Percentiles rank a stretch among this genome's conserved stretches.
These are phyloP conservation scores for Clitoria ternatea DNA, from an alignment of 306 rosid species.

Conservation along the genomic window DNA sequence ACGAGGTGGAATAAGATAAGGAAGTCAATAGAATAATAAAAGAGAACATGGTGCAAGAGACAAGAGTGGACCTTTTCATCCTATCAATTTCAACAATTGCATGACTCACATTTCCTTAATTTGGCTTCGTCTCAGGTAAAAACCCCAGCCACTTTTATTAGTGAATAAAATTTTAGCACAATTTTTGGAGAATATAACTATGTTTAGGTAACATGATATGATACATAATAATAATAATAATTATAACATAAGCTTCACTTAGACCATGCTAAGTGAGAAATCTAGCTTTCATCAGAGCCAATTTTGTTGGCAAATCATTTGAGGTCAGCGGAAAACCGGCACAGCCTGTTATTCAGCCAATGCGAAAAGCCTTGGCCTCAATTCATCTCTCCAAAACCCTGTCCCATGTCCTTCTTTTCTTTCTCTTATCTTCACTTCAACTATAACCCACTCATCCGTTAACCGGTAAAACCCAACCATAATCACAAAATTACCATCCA, in stretches of 20 bases:
- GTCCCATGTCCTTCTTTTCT: background rate
- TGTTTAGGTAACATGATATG: background rate
- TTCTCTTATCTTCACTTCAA: slow-evolving; percentile 39
- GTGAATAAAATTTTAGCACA: background rate
- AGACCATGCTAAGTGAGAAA: background rate
- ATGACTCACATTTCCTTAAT: no score
- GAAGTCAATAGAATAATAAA: background rate
- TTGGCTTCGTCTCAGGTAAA: background rate
- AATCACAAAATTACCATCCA: slow-evolving; percentile 32
- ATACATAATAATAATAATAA: background rate
- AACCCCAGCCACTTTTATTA: background rate
- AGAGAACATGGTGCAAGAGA: background rate
- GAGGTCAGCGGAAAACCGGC: slow-evolving; percentile 18
- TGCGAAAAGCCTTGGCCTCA: slow-evolving; percentile 41
- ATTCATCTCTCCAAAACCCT: slow-evolving; percentile 41
- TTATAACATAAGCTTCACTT: background rate
- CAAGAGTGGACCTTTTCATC: background rate
- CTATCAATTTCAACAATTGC: no score
- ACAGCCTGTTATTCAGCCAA: slow-evolving; percentile 25
- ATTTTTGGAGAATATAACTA: background rate
- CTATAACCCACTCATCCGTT: slow-evolving; percentile 46
- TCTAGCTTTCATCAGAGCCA: background rate
- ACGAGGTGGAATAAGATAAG: background rate
- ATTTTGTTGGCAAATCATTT: background rate
- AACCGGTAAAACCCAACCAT: slow-evolving; percentile 39